Percentiles rank a stretch among this genome's conserved stretches.
These are phyloP conservation scores for Lepidium africanum DNA, from an alignment of 345 rosid genomes.

Conservation along the genomic window DNA sequence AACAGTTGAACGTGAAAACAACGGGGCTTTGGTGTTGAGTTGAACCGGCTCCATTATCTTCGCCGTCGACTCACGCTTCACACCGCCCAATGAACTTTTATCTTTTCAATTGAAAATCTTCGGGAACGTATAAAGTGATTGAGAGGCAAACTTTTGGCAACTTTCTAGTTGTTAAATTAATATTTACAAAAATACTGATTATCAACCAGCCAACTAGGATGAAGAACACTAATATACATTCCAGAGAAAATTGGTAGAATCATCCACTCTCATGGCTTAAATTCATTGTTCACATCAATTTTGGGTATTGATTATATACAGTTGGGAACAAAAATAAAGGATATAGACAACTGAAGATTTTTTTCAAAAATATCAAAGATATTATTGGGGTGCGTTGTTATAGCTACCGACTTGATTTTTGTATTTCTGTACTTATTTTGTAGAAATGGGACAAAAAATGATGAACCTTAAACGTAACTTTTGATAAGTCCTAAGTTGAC, in stretches of 20 bases:
- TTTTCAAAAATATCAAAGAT: background rate
- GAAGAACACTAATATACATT: too few species aligned
- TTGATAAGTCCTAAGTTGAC: background rate
- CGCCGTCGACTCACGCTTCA: background rate
- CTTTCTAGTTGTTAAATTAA: background rate
- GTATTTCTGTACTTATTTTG: background rate
- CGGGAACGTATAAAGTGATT: background rate
- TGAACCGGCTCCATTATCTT: background rate
- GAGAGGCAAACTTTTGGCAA: background rate
- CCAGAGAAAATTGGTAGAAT: background rate
- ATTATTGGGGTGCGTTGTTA: background rate
- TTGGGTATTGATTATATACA: background rate
- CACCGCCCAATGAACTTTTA: background rate
- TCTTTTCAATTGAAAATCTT: background rate
- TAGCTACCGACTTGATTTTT: background rate
- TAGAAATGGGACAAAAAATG: background rate
- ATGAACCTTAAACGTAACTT: background rate
- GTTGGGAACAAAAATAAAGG: background rate
- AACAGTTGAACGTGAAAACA: constrained; percentile 4
- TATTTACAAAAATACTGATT: background rate
- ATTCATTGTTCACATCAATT: background rate
- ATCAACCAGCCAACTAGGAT: too few species aligned
- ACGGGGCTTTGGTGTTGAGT: background rate
- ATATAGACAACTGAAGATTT: background rate
- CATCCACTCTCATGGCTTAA: background rate